Conservation (phyloP, 2,329 filamentous ascomycete species). For the Colletotrichum noveboracense region DNA sequence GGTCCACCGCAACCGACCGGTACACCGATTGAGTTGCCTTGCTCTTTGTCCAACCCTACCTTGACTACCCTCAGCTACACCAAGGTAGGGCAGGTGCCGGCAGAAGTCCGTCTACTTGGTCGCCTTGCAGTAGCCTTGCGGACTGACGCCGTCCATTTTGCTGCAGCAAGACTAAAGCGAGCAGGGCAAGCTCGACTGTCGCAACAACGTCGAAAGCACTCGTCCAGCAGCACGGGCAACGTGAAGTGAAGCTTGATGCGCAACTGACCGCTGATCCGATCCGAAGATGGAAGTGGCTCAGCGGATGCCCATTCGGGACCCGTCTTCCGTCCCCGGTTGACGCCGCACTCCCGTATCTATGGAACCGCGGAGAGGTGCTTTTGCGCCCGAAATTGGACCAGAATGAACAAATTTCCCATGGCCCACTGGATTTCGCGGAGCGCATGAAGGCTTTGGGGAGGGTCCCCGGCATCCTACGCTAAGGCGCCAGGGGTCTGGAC, state of each 20-base stretch:
- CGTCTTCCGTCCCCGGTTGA: constrained; percentile 6
- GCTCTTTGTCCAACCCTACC: background rate
- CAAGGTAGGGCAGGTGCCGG: background rate
- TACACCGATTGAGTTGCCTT: background rate
- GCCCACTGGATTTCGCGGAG: constrained; percentile 24
- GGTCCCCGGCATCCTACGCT: constrained; percentile 6
- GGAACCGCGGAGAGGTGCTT: constrained; percentile 15
- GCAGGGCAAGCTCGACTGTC: background rate
- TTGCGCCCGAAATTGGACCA: constrained; percentile 14
- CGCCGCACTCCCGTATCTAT: constrained; percentile 11
- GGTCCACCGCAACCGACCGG: background rate
- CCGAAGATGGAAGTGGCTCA: background rate
- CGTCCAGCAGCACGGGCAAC: background rate
- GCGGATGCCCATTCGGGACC: constrained; percentile 5
- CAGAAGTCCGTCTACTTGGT: background rate
- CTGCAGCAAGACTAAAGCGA: background rate
- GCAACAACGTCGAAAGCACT: background rate
- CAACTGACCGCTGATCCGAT: constrained; percentile 3
- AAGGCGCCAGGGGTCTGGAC: constrained; percentile 2
- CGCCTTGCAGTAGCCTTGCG: background rate
- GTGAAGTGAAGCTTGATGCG: background rate
- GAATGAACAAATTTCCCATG: constrained; percentile 16
- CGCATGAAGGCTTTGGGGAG: constrained; percentile 18
- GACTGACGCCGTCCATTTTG: background rate
- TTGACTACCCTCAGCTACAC: background rate